phyloP scores from a whole-genome alignment of 768 basidiomycete species.

The Coprinopsis marcescibilis region DNA sequence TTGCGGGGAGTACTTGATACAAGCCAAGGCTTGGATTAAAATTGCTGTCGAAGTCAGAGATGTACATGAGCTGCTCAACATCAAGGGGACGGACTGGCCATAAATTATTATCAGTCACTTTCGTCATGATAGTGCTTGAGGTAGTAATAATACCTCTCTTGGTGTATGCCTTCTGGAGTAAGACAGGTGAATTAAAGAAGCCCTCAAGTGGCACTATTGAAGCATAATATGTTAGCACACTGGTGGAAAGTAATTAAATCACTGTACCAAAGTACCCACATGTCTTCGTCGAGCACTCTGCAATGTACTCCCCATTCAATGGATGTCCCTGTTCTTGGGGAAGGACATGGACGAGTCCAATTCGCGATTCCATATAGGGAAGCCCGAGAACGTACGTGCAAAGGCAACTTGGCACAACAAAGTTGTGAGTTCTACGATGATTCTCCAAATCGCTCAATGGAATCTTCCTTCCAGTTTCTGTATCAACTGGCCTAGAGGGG shows the following conservation, averaged over 20 bases:
- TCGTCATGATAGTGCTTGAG: not conserved
- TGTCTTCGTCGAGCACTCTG: not conserved
- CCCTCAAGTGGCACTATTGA: not conserved
- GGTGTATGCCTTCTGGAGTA: not conserved
- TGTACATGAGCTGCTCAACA: not conserved
- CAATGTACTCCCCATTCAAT: not conserved
- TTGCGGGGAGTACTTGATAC: not conserved
- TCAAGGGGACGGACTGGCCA: not conserved
- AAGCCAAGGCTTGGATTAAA: not conserved
- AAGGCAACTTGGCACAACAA: not conserved
- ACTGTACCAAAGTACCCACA: not conserved
- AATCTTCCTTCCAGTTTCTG: not conserved
- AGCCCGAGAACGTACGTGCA: not conserved
- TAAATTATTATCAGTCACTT: not conserved
- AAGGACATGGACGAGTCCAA: not conserved
- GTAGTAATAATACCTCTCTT: not conserved
- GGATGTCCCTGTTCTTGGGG: not conserved
- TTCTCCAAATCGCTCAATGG: not conserved
- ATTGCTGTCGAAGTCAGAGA: not conserved
- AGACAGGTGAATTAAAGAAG: not conserved
- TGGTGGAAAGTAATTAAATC: not conserved
- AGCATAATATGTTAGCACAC: not conserved
- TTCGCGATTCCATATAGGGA: not conserved
- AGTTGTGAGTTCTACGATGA: not conserved
- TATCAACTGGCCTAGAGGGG: not conserved